Evolutionary conservation across 2,329 filamentous ascomycete species (phyloP), one percentile per base, ranked within the genome.

Genomic region (Alternaria sp.): DNA sequence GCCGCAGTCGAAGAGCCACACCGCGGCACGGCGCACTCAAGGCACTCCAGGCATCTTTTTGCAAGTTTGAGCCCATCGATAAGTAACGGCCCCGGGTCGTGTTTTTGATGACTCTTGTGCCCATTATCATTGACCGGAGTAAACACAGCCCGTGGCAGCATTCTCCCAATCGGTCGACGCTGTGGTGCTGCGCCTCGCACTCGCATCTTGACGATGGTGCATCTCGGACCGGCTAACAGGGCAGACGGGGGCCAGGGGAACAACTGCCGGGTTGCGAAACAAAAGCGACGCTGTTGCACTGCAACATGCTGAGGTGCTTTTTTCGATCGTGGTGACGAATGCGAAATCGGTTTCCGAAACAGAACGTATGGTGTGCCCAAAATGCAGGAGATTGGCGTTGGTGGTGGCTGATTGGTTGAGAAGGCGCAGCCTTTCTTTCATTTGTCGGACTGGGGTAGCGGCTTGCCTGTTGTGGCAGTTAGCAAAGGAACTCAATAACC

Each of bases 81-180:
- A 75, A 74, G 68, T 65, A 72, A 63, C 53, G 59, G 65, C 66
- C 57, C 57, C 52, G 57, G 52, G 70, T 60, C 48, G 57, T 62
- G 59, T 55, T 42, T 56, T 55, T 41, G 54, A 62, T 67, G 68
- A 71, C 65, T 71, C 59, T 51, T 42, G 34, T 64, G 61, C 59
- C 61, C 39, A 51, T 63, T 59, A 39, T 63, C 61, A 47, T 59
- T 74, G 64, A 75, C 72, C 73, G 73, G 70, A 57, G 54, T 24
- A 59, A 42, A 64, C 73, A 74, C 73, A 75, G 73, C 74, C 71
- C 66, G 46, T 41, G n/a, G 53, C 57, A 63, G 63, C 63, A 61
- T 66, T 61, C 59, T 53, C 52, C 57, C 59, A 52, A 46, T 60
- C 53, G 57, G 62, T 62, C 55, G 58, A 54, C 28, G 26, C 36